Conservation (phyloP, 345 rosid species). For the Arabidopsis suecica region DNA sequence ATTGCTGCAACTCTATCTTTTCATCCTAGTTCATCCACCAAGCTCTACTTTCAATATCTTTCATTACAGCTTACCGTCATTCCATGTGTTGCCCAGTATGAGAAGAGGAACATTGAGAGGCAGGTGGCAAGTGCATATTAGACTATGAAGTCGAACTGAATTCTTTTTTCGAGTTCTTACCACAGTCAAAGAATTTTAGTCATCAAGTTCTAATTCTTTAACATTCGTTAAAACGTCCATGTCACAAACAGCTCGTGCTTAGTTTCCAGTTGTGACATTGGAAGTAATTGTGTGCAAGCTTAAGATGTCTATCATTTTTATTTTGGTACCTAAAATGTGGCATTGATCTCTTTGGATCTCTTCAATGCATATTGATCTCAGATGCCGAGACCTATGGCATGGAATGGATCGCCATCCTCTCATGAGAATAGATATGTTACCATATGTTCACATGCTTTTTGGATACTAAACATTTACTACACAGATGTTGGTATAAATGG, state of each 20-base stretch:
- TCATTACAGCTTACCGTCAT: conserved; percentile 15
- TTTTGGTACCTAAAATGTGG: conserved; percentile 8
- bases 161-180: neutral
- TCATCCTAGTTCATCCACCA: neutral
- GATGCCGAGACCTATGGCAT: conserved; percentile 11
- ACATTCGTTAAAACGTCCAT: neutral
- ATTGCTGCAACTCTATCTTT: conserved; percentile 13
- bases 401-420: conserved; percentile 28
- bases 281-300: neutral
- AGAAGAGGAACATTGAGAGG: conserved; percentile 16
- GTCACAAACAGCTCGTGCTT: neutral
- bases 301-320: neutral
- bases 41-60: conserved; percentile 12
- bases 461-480: neutral
- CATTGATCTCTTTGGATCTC: neutral
- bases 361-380: neutral
- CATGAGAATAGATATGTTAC: conserved; percentile 15
- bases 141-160: conserved; percentile 12
- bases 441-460: conserved; percentile 3
- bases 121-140: neutral
- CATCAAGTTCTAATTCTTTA: neutral
- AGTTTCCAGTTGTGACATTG: conserved; percentile 13
- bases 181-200: neutral
- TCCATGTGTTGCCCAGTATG: conserved; percentile 20
- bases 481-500: neutral